These are phyloP conservation scores for Chalaropsis ovoidea DNA, from an alignment of 2,329 filamentous ascomycete genomes.

Conservation along the genomic window DNA sequence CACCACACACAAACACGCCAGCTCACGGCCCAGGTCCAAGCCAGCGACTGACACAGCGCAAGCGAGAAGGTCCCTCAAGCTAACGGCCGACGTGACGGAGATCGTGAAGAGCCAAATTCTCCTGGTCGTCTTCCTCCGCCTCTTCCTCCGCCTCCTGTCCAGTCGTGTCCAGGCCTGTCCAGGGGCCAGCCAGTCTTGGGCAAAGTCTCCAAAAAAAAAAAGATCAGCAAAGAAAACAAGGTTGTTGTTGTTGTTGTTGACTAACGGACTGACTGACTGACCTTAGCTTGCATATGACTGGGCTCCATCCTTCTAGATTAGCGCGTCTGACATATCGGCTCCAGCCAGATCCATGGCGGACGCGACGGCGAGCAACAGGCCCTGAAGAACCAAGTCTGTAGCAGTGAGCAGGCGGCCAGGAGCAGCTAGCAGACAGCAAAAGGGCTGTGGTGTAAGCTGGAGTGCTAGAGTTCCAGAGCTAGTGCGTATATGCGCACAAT, in stretches of 20 bases:
- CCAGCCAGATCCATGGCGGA: background rate
- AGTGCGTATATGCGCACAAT: background rate
- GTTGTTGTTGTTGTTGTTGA: background rate
- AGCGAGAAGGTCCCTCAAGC: too few species aligned
- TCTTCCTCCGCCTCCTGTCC: too few species aligned
- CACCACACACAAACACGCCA: too few species aligned
- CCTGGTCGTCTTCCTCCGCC: too few species aligned
- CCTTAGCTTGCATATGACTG: background rate
- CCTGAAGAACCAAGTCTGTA: background rate
- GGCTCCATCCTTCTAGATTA: conserved; percentile 11
- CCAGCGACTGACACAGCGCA: too few species aligned
- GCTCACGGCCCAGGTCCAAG: too few species aligned
- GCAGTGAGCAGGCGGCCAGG: background rate
- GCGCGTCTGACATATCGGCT: conserved; percentile 8
- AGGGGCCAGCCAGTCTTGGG: background rate
- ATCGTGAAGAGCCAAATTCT: too few species aligned
- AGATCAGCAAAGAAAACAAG: background rate
- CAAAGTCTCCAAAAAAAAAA: background rate
- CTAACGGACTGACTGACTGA: background rate
- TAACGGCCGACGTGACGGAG: too few species aligned
- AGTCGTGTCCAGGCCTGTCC: background rate
- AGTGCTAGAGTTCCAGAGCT: too few species aligned
- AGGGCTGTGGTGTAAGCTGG: too few species aligned
- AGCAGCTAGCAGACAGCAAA: too few species aligned
- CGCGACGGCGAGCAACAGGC: background rate